Conservation (phyloP, 225 moss, liverwort and hornwort species). For the Antitrichia curtipendula region DNA sequence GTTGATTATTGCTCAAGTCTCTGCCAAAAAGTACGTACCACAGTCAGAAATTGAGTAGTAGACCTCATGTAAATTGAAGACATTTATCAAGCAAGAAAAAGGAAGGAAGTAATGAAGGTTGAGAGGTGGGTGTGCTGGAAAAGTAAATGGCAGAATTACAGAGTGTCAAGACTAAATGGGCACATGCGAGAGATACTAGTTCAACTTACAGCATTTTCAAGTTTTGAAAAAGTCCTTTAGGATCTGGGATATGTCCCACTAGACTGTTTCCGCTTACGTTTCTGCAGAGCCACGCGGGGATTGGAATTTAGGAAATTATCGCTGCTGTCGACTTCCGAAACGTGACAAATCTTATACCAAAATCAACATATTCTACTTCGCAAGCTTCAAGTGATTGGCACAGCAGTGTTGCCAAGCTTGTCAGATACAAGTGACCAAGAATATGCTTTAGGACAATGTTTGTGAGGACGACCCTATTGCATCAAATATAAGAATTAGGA, state of each 20-base stretch:
- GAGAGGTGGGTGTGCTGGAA: not conserved
- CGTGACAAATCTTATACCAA: not conserved
- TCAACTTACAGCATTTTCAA: constrained; percentile 42
- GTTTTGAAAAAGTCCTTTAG: constrained; percentile 15
- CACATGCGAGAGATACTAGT: not conserved
- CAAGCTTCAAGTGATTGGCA: not conserved
- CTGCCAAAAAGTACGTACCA: constrained; percentile 10
- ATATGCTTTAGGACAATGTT: not conserved
- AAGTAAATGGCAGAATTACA: not conserved
- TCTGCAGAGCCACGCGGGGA: constrained; percentile 1
- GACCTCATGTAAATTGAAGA: not conserved
- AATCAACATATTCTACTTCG: not conserved
- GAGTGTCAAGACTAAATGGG: not conserved
- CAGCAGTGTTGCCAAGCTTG: not conserved
- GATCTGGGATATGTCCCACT: constrained; percentile 20
- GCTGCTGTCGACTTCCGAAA: not conserved
- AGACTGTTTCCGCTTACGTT: constrained; percentile 53
- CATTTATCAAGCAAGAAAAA: not conserved
- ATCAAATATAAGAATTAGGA: not conserved
- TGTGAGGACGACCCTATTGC: not conserved
- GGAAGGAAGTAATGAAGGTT: not conserved
- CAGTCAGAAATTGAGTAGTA: not conserved
- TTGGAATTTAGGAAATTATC: not conserved
- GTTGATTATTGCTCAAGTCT: constrained; percentile 45
- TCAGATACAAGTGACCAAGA: not conserved